phyloP scores from a whole-genome alignment of 805 yeast genomes.

The Priceomyces haplophilus region DNA sequence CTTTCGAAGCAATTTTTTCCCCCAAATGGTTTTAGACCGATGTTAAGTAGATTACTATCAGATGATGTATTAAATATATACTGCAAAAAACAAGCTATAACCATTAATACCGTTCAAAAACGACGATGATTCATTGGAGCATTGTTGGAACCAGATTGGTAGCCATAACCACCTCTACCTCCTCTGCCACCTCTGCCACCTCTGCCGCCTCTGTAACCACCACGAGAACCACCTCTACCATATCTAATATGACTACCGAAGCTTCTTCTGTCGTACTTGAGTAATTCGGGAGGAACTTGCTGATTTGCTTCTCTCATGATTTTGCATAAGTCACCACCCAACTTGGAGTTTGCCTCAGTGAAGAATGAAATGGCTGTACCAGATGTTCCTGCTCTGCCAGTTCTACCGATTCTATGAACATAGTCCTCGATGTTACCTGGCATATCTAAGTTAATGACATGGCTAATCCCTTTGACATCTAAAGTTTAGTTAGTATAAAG shows the following conservation, averaged over 20 bases:
- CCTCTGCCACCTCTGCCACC: constrained; percentile 49
- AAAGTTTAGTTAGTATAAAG: constrained; percentile 13
- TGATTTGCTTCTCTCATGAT: constrained; percentile 96
- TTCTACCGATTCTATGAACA: constrained; percentile 98
- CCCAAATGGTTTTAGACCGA: too few species aligned
- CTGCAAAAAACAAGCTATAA: neutral
- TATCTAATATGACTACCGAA: constrained; percentile 58
- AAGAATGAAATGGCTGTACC: constrained; percentile 96
- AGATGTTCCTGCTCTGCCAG: constrained; percentile 96
- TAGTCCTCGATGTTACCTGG: constrained; percentile 98
- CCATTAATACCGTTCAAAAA: constrained; percentile 19
- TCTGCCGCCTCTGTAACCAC: constrained; percentile 52
- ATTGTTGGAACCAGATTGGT: constrained; percentile 45
- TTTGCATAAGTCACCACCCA: constrained; percentile 86
- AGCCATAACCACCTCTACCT: constrained; percentile 43
- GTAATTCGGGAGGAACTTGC: constrained; percentile 75
- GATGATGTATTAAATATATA: neutral
- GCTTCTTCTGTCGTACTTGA: constrained; percentile 61
- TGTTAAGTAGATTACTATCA: too few species aligned
- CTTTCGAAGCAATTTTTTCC: too few species aligned
- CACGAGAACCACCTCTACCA: constrained; percentile 55
- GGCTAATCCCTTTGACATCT: constrained; percentile 97
- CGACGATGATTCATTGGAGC: constrained; percentile 48
- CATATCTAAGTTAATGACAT: constrained; percentile 93
- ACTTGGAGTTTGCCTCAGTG: constrained; percentile 80